Conservation (phyloP, 2,329 filamentous ascomycete species). For the Sarocladium brachiariae region DNA sequence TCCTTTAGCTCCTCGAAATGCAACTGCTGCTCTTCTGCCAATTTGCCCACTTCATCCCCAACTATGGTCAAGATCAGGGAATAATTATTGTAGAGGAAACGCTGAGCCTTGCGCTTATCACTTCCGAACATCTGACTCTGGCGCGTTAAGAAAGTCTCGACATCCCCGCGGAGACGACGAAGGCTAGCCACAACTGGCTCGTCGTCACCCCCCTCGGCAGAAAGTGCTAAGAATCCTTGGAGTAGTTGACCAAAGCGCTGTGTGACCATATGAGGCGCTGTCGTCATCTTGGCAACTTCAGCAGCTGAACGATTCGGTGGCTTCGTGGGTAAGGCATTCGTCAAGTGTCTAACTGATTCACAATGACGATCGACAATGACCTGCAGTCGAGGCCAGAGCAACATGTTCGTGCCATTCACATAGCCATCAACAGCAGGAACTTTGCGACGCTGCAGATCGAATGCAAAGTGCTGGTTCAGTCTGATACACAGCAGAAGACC, state of each 20-base stretch:
- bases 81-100: conserved; percentile 95
- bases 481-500: conserved; percentile 88
- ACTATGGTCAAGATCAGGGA: conserved; percentile 92
- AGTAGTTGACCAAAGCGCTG: conserved; percentile 94
- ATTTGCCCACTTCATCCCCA: conserved; percentile 64
- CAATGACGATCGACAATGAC: conserved; percentile 89
- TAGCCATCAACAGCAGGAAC: conserved; percentile 85
- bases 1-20: conserved; percentile 65
- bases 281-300: conserved; percentile 56
- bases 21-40: conserved; percentile 66
- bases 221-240: conserved; percentile 75
- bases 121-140: conserved; percentile 65
- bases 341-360: conserved; percentile 68
- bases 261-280: conserved; percentile 84
- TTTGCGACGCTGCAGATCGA: conserved; percentile 86
- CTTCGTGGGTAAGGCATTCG: conserved; percentile 42
- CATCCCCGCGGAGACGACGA: conserved; percentile 67
- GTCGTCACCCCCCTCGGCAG: conserved; percentile 86
- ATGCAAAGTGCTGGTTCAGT: conserved; percentile 88
- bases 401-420: conserved; percentile 91
- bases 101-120: conserved; percentile 72
- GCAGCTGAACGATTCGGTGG: conserved; percentile 31
- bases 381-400: conserved; percentile 93
- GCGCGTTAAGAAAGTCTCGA: conserved; percentile 75
- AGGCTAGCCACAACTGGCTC: conserved; percentile 85